Conservation (phyloP, 306 rosid genomes). For the Boehmeria nivea region DNA sequence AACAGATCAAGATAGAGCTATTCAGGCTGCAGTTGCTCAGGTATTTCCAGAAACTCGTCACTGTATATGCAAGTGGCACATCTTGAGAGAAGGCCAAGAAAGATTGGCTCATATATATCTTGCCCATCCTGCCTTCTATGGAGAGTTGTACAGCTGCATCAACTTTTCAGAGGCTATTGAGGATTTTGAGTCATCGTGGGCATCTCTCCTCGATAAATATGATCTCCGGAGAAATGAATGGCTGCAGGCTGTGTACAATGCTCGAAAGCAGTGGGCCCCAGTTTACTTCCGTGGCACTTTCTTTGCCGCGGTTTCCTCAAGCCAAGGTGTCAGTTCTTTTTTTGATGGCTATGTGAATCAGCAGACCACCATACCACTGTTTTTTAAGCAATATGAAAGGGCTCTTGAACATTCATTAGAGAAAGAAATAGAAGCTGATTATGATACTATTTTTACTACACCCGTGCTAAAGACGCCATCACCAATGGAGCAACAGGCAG, state of each 20-base stretch:
- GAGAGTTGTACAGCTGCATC: slow-evolving; percentile 67
- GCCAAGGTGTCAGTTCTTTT: slow-evolving; percentile 52
- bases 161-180: slow-evolving; percentile 55
- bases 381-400: slow-evolving; percentile 68
- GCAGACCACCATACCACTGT: slow-evolving; percentile 59
- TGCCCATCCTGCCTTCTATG: slow-evolving; percentile 63
- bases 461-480: slow-evolving; percentile 72
- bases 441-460: slow-evolving; percentile 49
- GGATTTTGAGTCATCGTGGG: slow-evolving; percentile 65
- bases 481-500: slow-evolving; percentile 85
- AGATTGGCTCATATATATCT: slow-evolving; percentile 67
- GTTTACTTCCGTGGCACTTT: slow-evolving; percentile 69
- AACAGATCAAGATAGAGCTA: slow-evolving; percentile 79
- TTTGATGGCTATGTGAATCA: slow-evolving; percentile 73
- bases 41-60: slow-evolving; percentile 62
- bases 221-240: slow-evolving; percentile 60
- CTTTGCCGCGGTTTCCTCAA: slow-evolving; percentile 56
- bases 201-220: slow-evolving; percentile 47
- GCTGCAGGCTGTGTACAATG: slow-evolving; percentile 76
- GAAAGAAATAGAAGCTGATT: slow-evolving; percentile 71
- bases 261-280: slow-evolving; percentile 84
- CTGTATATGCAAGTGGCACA: slow-evolving; percentile 86
- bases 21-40: slow-evolving; percentile 53
- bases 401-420: slow-evolving; percentile 59
- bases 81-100: slow-evolving; percentile 82